Evolutionary conservation across 345 rosid species (phyloP).

Genomic region (Combretum micranthum): DNA sequence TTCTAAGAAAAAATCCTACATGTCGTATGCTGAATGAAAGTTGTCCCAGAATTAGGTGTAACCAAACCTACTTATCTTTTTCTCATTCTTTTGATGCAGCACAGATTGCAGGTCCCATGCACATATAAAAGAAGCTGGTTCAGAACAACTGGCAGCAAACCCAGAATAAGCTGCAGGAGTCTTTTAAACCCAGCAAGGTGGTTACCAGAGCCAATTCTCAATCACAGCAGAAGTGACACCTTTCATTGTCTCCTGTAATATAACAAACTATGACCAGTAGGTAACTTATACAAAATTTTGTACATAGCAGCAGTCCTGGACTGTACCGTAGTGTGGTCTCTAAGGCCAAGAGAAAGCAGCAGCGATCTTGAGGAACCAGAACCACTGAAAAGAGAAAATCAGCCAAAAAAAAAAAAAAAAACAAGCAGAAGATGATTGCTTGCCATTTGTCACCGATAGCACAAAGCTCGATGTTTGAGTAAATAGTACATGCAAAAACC

Average conservation of each 20-base stretch:
- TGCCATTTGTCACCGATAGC: not conserved
- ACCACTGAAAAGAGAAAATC: slow-evolving; percentile 26
- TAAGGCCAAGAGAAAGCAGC: slow-evolving; percentile 85
- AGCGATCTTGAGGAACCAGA: slow-evolving; percentile 54
- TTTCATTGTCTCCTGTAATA: slow-evolving; percentile 70
- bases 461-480: not conserved
- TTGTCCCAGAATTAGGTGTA: too few species aligned
- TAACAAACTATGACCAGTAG: not conserved
- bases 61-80: too few species aligned
- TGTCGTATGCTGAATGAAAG: too few species aligned
- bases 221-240: slow-evolving; percentile 58
- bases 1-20: too few species aligned
- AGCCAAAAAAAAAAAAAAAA: not conserved
- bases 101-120: too few species aligned
- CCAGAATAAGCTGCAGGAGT: not conserved
- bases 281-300: not conserved
- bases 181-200: not conserved
- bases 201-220: slow-evolving; percentile 68
- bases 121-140: not conserved
- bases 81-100: too few species aligned
- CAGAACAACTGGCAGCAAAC: not conserved
- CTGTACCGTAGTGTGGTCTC: slow-evolving; percentile 72
- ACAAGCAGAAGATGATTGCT: too few species aligned
- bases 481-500: not conserved
- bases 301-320: not conserved